Percentiles rank a stretch among this genome's conserved stretches.
These are phyloP conservation scores for Ophiostoma tasmaniense DNA, from an alignment of 2,329 filamentous ascomycete genomes.

Conservation along the genomic window DNA sequence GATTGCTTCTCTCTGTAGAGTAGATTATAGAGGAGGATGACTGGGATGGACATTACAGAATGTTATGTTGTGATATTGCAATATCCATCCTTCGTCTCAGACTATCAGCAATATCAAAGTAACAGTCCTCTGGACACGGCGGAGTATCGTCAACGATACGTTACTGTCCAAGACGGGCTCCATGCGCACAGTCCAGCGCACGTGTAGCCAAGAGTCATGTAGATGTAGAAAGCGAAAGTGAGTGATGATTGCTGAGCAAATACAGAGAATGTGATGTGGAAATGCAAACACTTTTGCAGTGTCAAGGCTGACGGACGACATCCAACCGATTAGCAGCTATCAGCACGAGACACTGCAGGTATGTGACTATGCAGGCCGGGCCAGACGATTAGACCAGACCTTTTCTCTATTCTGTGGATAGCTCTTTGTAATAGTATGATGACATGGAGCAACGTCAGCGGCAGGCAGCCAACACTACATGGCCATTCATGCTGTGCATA, in stretches of 20 bases:
- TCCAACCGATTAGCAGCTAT: not conserved
- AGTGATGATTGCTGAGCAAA: too few species aligned
- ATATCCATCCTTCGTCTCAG: not conserved
- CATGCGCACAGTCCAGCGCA: not conserved
- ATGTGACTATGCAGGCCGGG: not conserved
- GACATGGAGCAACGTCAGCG: not conserved
- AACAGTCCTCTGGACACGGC: not conserved
- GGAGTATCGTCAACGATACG: not conserved
- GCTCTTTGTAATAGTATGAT: too few species aligned
- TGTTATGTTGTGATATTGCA: not conserved
- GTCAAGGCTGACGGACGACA: not conserved
- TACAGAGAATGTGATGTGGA: too few species aligned
- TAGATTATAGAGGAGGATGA: not conserved
- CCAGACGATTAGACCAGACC: not conserved
- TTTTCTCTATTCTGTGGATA: too few species aligned
- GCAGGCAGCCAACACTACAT: not conserved
- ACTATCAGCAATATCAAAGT: not conserved
- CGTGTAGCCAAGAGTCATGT: not conserved
- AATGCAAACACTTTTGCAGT: not conserved
- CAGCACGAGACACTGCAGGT: not conserved
- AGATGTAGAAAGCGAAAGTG: not conserved
- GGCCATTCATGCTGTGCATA: not conserved
- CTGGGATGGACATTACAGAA: not conserved
- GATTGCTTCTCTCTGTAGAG: not conserved
- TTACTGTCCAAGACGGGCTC: not conserved